Conservation (phyloP, 2,329 filamentous ascomycete genomes). For the Pseudocercospora ulei region DNA sequence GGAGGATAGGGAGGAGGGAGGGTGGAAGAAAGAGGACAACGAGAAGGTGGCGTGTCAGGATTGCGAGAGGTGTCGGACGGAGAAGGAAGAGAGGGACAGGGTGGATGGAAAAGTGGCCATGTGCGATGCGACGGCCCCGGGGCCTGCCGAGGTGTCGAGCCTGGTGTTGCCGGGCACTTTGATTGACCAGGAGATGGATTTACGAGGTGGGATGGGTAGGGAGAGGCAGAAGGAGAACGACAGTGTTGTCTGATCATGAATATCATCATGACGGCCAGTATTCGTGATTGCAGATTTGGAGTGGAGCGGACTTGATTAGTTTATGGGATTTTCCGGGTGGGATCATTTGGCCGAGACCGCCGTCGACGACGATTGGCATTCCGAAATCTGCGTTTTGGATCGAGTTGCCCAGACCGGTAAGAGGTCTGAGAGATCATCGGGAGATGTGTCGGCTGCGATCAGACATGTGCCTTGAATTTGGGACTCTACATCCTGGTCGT, state of each 20-base stretch:
- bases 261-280: no score
- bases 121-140: background rate
- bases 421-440: slow-evolving; percentile 44
- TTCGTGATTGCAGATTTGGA: slow-evolving; percentile 50
- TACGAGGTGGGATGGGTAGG: background rate
- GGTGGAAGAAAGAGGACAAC: slow-evolving; percentile 37
- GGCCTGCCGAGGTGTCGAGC: background rate
- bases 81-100: background rate
- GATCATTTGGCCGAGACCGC: slow-evolving; percentile 41
- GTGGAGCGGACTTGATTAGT: slow-evolving; percentile 54
- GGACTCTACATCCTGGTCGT: slow-evolving; percentile 42
- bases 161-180: background rate
- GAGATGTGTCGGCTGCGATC: slow-evolving; percentile 47
- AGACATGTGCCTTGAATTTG: slow-evolving; percentile 53
- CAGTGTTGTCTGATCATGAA: no score
- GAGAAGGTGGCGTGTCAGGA: slow-evolving; percentile 5
- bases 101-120: background rate
- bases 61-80: background rate
- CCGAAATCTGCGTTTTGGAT: background rate
- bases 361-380: slow-evolving; percentile 48
- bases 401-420: slow-evolving; percentile 20
- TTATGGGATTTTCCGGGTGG: slow-evolving; percentile 42
- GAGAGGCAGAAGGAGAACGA: no score
- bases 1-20: slow-evolving; percentile 53
- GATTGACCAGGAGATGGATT: background rate